Evolutionary conservation across 148 eudicot species (phyloP), one percentile per base, ranked within the genome.

Genomic region (Rhododendron simsii): DNA sequence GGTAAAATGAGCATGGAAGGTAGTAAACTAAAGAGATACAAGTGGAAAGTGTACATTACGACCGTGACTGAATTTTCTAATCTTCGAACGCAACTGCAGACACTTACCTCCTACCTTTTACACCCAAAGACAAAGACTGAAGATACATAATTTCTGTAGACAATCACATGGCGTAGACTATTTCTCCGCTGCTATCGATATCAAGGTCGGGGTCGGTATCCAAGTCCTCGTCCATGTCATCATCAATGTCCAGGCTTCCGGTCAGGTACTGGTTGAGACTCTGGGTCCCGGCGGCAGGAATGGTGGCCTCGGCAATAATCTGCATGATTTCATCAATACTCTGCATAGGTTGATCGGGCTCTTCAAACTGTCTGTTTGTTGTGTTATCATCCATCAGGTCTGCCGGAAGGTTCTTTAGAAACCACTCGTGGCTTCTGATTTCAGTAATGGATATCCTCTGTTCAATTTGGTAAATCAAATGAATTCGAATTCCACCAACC

Each of bases 321-420:
- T 96, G 96, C 99, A 95, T 96, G 87, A 96, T 94, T 18, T 84
- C 85, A 73, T 95, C 95, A 0, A 91, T 87, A 90, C 95, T 93
- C 91, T 97, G 99, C 94, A 95, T 93, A 76, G 98, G 98, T 73
- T 94, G 94, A 50, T 95, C 99, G 5, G 96, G 95, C 88, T 97
- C 99, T 90, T 95, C 91, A 84, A 94, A 95, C 90, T 92, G 95
- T 91, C 84, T 92, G 88, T 92, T 90, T 44, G 89, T 87, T 48
- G 89, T 89, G 53, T 86, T 93, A 81, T 93, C 98, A 63, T 97
- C 94, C 95, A 93, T 92, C 12, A 97, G 92, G 73, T 97, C 98
- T 8, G 95, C 91, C 3, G 99, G 99, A 65, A 95, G 98, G 89
- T 97, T 95, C 89, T 87, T 92, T 41, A 93, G 86, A 87, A 97